Percentiles rank a stretch among this genome's conserved stretches.
Conservation (phyloP, 1,139 yeast species). For the Geotrichum australiense region DNA sequence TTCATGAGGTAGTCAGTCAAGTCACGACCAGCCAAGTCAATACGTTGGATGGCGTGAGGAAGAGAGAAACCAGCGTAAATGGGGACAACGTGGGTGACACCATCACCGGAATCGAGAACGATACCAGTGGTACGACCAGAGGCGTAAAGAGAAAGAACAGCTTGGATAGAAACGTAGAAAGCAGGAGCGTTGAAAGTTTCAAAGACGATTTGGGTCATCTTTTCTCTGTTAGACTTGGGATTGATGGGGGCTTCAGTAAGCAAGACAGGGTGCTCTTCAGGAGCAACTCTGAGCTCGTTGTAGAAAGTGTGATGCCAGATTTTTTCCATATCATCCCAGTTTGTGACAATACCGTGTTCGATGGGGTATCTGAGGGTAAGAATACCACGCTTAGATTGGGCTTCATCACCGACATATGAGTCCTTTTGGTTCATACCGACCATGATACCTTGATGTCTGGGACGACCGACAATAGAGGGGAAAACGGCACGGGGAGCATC, state of each 20-base stretch:
- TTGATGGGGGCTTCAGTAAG: conserved; percentile 99
- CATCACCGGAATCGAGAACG: conserved; percentile 99
- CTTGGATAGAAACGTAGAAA: conserved; percentile 97
- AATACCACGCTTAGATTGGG: conserved; percentile 99
- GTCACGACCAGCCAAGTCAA: conserved; percentile 99
- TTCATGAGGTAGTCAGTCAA: conserved; percentile 98
- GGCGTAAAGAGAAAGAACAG: conserved; percentile 94
- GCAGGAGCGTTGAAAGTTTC: conserved; percentile 99
- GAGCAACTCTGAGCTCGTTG: conserved; percentile 97
- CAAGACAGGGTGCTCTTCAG: conserved; percentile 97
- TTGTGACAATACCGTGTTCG: conserved; percentile 99
- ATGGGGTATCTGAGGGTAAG: conserved; percentile 97
- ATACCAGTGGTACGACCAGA: conserved; percentile 99
- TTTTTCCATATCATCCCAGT: conserved; percentile 99
- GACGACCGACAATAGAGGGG: conserved; percentile 99
- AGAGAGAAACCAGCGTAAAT: conserved; percentile 99
- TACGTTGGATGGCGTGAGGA: conserved; percentile 98
- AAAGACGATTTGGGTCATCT: conserved; percentile 98
- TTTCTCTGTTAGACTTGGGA: conserved; percentile 98
- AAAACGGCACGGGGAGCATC: conserved; percentile 99
- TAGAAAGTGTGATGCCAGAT: conserved; percentile 98
- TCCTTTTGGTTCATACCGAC: conserved; percentile 99
- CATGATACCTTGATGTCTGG: conserved; percentile 98
- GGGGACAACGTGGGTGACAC: conserved; percentile 99
- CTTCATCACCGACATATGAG: conserved; percentile 99